Evolutionary conservation across 768 basidiomycete species (phyloP), one percentile per base, ranked within the genome.

Genomic region (Termitomyces sp.): DNA sequence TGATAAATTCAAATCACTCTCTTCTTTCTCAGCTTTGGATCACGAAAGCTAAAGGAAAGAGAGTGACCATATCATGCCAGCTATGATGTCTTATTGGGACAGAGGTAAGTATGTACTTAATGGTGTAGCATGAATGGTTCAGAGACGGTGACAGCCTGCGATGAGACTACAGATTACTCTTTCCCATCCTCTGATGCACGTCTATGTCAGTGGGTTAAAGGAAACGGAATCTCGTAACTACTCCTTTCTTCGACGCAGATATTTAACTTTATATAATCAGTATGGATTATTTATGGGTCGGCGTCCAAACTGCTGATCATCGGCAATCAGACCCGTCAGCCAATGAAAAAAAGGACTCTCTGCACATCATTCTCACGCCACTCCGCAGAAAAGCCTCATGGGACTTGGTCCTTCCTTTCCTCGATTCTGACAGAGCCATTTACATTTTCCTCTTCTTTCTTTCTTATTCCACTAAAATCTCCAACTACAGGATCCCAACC

Each of bases 271-370:
- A n/a, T n/a, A n/a, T n/a, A n/a, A n/a, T n/a, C n/a, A n/a, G n/a
- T n/a, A n/a, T n/a, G n/a, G n/a, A n/a, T n/a, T n/a, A n/a, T n/a
- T n/a, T n/a, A n/a, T n/a, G 8, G 34, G 12, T n/a, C 29, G 46
- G 29, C 5, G 29, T 29, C n/a, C 37, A 39, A 26, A 37, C 16
- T 16, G 1, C 5, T n/a, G 37, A 41, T 42, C 42, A 32, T 46
- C 54, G 55, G 56, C 31, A 56, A 43, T 39, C 14, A 29, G 16
- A 20, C n/a, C 5, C 26, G 18, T n/a, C 55, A 62, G 55, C 63
- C 60, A 64, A 64, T 64, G 58, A 64, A 59, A 61, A 8, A 64
- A 64, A 51, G 36, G 59, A 36, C 61, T 60, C 61, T 60, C 61
- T 42, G 16, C n/a, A 10, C 3, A 44, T 41, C 16, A 49, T 51